These are phyloP conservation scores for Cryptococcus depauperatus DNA, from an alignment of 1,284 basidiomycete species.

Conservation along the genomic window DNA sequence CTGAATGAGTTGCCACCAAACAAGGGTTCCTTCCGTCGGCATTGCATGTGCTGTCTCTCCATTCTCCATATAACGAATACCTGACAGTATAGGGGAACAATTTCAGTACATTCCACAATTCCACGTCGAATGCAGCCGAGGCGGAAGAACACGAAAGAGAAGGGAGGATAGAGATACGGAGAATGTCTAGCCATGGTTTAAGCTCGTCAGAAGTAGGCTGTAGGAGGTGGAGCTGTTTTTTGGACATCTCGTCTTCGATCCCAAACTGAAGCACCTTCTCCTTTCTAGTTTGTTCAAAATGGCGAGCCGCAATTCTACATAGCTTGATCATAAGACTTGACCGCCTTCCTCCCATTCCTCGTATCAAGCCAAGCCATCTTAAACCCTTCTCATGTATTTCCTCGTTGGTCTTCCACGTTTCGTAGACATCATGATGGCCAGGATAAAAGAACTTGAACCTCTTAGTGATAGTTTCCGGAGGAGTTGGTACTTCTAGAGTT, in stretches of 20 bases:
- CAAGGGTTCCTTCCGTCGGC: constrained; percentile 22
- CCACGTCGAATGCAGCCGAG: constrained; percentile 76
- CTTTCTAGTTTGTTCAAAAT: constrained; percentile 34
- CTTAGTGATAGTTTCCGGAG: constrained; percentile 59
- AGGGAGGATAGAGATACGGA: constrained; percentile 76
- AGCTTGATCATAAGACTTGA: constrained; percentile 57
- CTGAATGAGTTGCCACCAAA: constrained; percentile 32
- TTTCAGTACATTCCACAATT: constrained; percentile 77
- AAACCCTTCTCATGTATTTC: constrained; percentile 55
- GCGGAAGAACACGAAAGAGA: constrained; percentile 75
- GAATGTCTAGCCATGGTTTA: constrained; percentile 64
- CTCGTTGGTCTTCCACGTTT: constrained; percentile 56
- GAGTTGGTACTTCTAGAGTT: constrained; percentile 63
- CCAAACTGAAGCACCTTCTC: constrained; percentile 14
- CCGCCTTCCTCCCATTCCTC: constrained; percentile 66
- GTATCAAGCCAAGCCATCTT: constrained; percentile 65
- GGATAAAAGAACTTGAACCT: constrained; percentile 86
- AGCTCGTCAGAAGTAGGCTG: constrained; percentile 37
- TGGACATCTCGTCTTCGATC: background rate
- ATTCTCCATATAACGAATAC: constrained; percentile 90
- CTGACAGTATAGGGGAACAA: constrained; percentile 70
- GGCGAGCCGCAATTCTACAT: constrained; percentile 53
- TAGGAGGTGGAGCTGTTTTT: too few species aligned
- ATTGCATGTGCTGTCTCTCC: constrained; percentile 61
- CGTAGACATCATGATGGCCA: constrained; percentile 65